Evolutionary conservation across 2,329 filamentous ascomycete species (phyloP), one percentile per base, ranked within the genome.

Genomic region (Sporothrix globosa): DNA sequence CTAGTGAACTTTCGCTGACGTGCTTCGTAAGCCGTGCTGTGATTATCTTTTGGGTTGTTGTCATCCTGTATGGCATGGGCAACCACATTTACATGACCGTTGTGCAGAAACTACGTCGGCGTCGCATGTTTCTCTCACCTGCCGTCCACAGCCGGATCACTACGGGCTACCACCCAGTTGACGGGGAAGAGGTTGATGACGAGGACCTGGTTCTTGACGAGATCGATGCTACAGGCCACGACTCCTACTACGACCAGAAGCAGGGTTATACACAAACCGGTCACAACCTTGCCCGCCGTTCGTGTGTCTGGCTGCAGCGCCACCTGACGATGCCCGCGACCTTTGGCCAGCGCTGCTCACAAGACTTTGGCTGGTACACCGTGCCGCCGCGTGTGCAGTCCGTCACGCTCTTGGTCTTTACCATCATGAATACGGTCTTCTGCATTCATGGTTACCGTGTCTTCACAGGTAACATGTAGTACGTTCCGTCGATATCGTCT

Each of bases 271-370:
- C n/a, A 1, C 24, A 11, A 10, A 0, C n/a, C 4, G 19, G 41
- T 14, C 56, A 30, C 65, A 60, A 30, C 48, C 7, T 70, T 4
- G 19, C 44, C 24, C 34, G 34, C 27, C 67, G 73, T 4, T 60
- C 72, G 4, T 44, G 70, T 21, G 24, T 72, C 24, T 71, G 72
- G 69, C 11, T 72, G 7, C 53, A 58, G 46, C 69, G 71, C 14
- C 70, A 72, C 21, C 24, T 74, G n/a, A 66, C 69, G 17, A 52
- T 73, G 52, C 70, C 72, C 24, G 74, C 83, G 0, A 80, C 82
- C 0, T 83, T 84, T 61, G 83, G 83, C 0, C 76, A 80, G 46
- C 77, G 77, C 19, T 82, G 79, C 67, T 79, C 82, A 0, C 81
- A 83, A 53, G 81, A 82, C 27, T 77, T 82, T 3, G 81, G 81